Percentiles rank a stretch among this genome's conserved stretches.
Conservation (phyloP, 2,329 filamentous ascomycete genomes). For the Didymella segeticola region DNA sequence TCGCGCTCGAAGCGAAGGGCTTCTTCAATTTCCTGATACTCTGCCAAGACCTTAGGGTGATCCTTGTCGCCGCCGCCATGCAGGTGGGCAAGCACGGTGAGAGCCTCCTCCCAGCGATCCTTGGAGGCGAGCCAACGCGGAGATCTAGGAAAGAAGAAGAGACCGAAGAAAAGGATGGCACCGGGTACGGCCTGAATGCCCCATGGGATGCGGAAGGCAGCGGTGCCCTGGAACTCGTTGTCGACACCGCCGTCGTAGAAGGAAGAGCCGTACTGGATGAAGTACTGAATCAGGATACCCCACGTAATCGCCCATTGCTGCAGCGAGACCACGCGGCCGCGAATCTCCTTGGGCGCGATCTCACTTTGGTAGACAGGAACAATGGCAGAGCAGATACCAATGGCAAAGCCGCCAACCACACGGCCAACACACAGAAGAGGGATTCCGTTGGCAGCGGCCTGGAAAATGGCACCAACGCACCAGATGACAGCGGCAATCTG, state of each 20-base stretch:
- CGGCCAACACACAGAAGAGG: slow-evolving; percentile 60
- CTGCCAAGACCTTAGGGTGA: slow-evolving; percentile 66
- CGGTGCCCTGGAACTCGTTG: slow-evolving; percentile 52
- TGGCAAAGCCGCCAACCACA: slow-evolving; percentile 82
- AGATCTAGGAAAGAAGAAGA: slow-evolving; percentile 56
- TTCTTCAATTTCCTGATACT: slow-evolving; percentile 68
- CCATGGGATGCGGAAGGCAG: slow-evolving; percentile 53
- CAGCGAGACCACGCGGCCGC: slow-evolving; percentile 66
- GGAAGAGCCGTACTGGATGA: slow-evolving; percentile 69
- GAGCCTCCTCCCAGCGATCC: slow-evolving; percentile 72
- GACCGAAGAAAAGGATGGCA: slow-evolving; percentile 46
- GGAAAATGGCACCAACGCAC: slow-evolving; percentile 54
- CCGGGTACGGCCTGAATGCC: slow-evolving; percentile 53
- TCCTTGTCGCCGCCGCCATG: slow-evolving; percentile 64
- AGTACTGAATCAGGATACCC: slow-evolving; percentile 71
- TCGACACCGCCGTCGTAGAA: slow-evolving; percentile 57
- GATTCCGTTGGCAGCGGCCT: slow-evolving; percentile 49
- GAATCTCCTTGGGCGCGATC: slow-evolving; percentile 61
- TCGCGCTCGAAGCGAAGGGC: slow-evolving; percentile 63
- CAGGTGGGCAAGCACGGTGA: slow-evolving; percentile 58
- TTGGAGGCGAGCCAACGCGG: slow-evolving; percentile 75
- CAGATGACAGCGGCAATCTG: slow-evolving; percentile 55
- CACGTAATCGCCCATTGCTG: slow-evolving; percentile 78
- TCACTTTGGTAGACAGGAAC: slow-evolving; percentile 94
- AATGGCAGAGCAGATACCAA: slow-evolving; percentile 88